Base-by-base conservation (phyloP, 768 basidiomycete species). In the Lentinula detonsa region DNA sequence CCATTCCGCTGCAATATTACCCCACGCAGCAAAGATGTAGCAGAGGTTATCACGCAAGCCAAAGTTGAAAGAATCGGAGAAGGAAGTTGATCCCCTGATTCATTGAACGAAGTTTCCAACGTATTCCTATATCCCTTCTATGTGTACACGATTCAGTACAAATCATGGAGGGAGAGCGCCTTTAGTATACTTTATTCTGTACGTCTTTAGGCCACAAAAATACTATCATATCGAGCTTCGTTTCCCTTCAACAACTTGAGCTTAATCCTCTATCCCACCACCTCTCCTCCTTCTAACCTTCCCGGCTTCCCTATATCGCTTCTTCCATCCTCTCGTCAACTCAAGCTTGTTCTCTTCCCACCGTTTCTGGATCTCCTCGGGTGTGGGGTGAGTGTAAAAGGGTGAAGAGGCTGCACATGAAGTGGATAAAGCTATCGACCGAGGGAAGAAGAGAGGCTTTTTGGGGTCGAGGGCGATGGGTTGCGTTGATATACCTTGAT, bases 261-360 rank as follows among this genome's bases (percentile, higher is more conserved):
- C 16, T 43, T 33, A 56, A 16, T 56, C 77, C 16, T 67, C 75
- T 1, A 66, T 77, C 10, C 74, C 80, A 4, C 78, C 81, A 23
- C 74, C 80, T 65, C 82, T 80, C 62, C 86, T 74, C 64, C 81
- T 74, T 64, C 78, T 80, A 28, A 82, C 76, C 72, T 91, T 91
- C 51, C 83, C 81, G 13, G 90, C 91, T 67, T 93, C 91, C 61
- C 86, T 81, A 72, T 84, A 85, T 51, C 88, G 73, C 67, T 83
- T 83, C 74, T 90, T 91, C 91, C 91, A 93, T 53, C 84, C 88
- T 62, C 72, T 76, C 57, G 91, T 93, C 70, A 93, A 71, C 57
- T 85, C 82, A 0, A 76, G 79, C 66, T 86, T 88, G 50, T 76
- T 73, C n/a, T 75, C 81, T 66, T 93, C 91, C 90, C 92, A 93